Percentiles rank a stretch among this genome's conserved stretches.
Evolutionary conservation across 352 stramenopile genomes (phyloP).

Genomic region (Aphanomyces invadans): DNA sequence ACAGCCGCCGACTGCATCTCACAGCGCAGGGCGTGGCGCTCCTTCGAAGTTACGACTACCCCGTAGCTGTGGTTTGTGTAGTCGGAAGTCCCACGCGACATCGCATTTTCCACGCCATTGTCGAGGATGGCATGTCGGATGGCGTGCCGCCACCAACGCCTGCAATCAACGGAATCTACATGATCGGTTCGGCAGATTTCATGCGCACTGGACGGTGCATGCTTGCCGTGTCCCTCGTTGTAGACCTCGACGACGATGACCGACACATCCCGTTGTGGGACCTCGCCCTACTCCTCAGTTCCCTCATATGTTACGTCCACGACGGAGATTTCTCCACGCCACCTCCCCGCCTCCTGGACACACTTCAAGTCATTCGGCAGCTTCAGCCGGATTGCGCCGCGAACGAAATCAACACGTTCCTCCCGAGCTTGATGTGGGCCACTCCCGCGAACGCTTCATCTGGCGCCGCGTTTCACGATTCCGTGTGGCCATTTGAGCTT

Average conservation of each 20-base stretch:
- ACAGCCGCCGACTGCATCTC: background rate
- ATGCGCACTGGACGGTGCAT: conserved; percentile 22
- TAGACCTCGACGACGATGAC: background rate
- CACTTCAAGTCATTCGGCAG: background rate
- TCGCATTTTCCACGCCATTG: background rate
- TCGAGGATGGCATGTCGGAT: background rate
- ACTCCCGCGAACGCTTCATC: background rate
- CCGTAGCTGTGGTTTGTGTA: conserved; percentile 1
- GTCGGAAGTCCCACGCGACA: background rate
- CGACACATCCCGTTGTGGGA: background rate
- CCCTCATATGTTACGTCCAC: background rate
- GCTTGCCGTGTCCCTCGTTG: background rate
- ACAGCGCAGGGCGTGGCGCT: conserved; percentile 4
- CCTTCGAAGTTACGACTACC: conserved; percentile 14
- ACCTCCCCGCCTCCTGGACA: background rate
- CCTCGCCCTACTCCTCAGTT: background rate
- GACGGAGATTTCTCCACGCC: background rate
- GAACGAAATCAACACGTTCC: background rate
- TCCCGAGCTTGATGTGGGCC: conserved; percentile 2
- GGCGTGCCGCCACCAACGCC: background rate
- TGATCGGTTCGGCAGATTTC: conserved; percentile 15
- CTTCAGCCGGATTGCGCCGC: background rate
- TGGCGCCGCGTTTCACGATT: background rate
- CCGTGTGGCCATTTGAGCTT: background rate
- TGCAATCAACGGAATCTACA: conserved; percentile 11